Percentiles rank a stretch among this genome's conserved stretches.
Conservation (phyloP, 2,329 filamentous ascomycete genomes). For the Trichoderma oligosporum region DNA sequence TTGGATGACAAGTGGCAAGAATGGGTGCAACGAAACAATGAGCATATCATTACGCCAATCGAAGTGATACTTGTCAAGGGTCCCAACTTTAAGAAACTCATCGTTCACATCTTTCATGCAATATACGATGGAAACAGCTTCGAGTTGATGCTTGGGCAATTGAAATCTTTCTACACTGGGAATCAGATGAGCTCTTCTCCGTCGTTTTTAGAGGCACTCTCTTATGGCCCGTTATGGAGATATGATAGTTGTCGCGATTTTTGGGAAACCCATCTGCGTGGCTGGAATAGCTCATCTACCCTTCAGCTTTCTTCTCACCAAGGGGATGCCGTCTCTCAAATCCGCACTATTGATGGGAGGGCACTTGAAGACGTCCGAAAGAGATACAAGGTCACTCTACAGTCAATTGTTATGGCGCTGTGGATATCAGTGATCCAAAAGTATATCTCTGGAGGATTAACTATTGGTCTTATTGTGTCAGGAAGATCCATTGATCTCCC, state of each 20-base stretch:
- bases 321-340: slow-evolving; percentile 15
- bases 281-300: slow-evolving; percentile 25
- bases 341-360: slow-evolving; percentile 35
- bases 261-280: slow-evolving; percentile 59
- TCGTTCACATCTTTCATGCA: slow-evolving; percentile 75
- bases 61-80: slow-evolving; percentile 43
- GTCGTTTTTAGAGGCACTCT: slow-evolving; percentile 62
- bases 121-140: slow-evolving; percentile 84
- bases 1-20: slow-evolving; percentile 36
- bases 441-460: slow-evolving; percentile 44
- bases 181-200: slow-evolving; percentile 37
- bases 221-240: slow-evolving; percentile 62
- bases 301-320: slow-evolving; percentile 15
- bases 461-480: slow-evolving; percentile 73
- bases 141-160: slow-evolving; percentile 58
- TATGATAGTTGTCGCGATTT: slow-evolving; percentile 49
- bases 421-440: slow-evolving; percentile 64
- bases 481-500: slow-evolving; percentile 70
- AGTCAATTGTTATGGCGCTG: slow-evolving; percentile 70
- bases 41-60: slow-evolving; percentile 49
- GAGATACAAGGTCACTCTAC: slow-evolving; percentile 67
- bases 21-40: slow-evolving; percentile 55
- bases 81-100: slow-evolving; percentile 39
- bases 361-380: slow-evolving; percentile 52
- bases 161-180: slow-evolving; percentile 36